phyloP scores from a whole-genome alignment of 2,329 filamentous ascomycete species.

The Meredithiella fracta region DNA sequence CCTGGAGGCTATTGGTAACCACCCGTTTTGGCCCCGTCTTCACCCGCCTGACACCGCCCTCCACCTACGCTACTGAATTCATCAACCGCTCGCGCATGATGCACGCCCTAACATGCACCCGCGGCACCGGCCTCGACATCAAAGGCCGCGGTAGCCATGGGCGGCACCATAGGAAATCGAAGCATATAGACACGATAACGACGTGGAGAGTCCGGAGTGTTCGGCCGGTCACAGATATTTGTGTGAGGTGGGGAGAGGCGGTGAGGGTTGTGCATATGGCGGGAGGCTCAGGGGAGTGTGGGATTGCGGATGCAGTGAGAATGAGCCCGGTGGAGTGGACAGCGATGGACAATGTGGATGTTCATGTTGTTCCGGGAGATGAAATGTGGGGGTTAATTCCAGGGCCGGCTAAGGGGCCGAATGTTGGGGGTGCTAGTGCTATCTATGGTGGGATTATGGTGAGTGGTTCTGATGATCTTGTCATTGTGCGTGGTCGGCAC shows the following conservation, averaged over 20 bases:
- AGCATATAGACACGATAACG: neutral
- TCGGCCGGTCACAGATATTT: neutral
- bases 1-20: conserved; percentile 83
- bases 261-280: no score
- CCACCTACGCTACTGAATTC: conserved; percentile 33
- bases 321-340: no score
- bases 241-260: neutral
- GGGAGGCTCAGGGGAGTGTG: no score
- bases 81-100: conserved; percentile 52
- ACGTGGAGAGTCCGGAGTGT: neutral
- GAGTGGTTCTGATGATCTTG: no score
- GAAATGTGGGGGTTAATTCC: neutral
- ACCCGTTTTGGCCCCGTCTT: conserved; percentile 62
- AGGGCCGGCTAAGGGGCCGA: neutral
- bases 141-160: neutral
- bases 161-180: neutral
- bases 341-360: no score
- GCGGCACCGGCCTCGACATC: neutral
- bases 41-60: conserved; percentile 19
- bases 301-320: no score
- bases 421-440: no score
- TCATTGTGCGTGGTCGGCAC: no score
- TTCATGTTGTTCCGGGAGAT: no score
- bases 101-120: conserved; percentile 52
- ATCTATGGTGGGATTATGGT: no score